Evolutionary conservation across 139 green algal genomes (phyloP), one percentile per base, ranked within the genome.

Genomic region (Haematococcus sp.): DNA sequence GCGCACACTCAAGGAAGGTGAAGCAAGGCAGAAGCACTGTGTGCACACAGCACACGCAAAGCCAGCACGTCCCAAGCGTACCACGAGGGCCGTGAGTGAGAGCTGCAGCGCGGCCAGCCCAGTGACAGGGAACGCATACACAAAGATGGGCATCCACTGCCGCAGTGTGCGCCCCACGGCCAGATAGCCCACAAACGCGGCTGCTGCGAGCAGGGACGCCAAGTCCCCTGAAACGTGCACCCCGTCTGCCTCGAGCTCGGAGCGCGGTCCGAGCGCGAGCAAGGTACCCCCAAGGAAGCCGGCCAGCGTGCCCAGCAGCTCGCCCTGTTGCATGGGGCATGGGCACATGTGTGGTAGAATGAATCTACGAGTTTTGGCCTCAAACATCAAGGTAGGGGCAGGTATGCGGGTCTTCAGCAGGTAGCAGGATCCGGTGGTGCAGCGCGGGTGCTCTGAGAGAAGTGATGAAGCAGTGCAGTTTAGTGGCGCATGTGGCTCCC

Each of bases 121-220:
- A 0, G 86, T 95, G 40, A 96, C 89, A 19, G 87, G 80, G 20
- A 76, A 73, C 0, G 88, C 88, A 61, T 95, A 97, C 20, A 94
- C 66, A 68, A 92, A 93, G 31, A 93, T 74, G 0, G 92, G 92
- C 82, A 96, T 91, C 86, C 84, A 92, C 11, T 58, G 55, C 3
- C 76, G 64, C 51, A 83, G 59, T 11, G 33, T 64, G 30, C 77
- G 71, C 5, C 81, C 77, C 22, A 73, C 64, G 4, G 34, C 7
- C 64, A 71, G 27, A 40, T 77, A 81, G 25, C 77, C 79, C 51
- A 89, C 81, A 44, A 96, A 87, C 3, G 83, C 83, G 1, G 74
- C 72, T 1, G 88, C 82, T 17, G 79, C 87, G 9, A 79, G 25
- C 22, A 94, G 76, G 19, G 87, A 83, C 0, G 77, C 70, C 52